Base-by-base conservation (phyloP, 495 filamentous ascomycete genomes). In the Achaetomiella virescens region DNA sequence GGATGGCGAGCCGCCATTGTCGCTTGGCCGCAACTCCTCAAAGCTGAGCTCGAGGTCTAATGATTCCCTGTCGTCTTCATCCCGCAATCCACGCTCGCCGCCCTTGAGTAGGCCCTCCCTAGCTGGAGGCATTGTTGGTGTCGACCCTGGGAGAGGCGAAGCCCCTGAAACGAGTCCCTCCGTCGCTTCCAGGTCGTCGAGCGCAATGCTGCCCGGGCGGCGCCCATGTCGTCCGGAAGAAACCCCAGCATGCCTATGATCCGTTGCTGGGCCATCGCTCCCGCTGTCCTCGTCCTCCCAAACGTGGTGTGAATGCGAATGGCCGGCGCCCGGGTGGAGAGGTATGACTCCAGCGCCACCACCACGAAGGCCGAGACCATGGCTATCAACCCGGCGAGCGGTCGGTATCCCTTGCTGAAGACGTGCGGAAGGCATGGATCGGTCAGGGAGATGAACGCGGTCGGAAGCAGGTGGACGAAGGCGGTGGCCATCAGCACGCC, bases 401-500 rank as follows among this genome's bases (percentile, higher is more conserved):
- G 86, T 22, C 77, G 80, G 66, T 90, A 95, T 24, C 78, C 77
- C 42, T 81, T 62, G 62, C 80, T 91, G 80, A 88, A 92, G 59
- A 86, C 82, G 18, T 70, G 66, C 29, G 89, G 87, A 1, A 95
- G 84, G 65, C 89, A 95, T 43, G 85, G 83, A 62, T 92, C 85
- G 20, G 85, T 89, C 31, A 95, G 75, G 8, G 89, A 92, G 37
- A 79, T 70, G 66, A 92, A 92, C 31, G 89, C 89, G 3, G 88
- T 92, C 11, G 89, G 89, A 5, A 95, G 85, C 9, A 85, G 74
- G 68, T 93, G 89, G 24, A 93, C 89, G 64, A 95, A 95, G 41
- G 89, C 89, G n/a, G 89, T 91, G 18, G 89, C 88, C 57, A 93
- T 87, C 29, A 95, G 72, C 9, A 95, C 89, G 21, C 89, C 89